These are phyloP conservation scores for Talaromyces marneffei DNA, from an alignment of 2,329 filamentous ascomycete genomes.

Conservation along the genomic window DNA sequence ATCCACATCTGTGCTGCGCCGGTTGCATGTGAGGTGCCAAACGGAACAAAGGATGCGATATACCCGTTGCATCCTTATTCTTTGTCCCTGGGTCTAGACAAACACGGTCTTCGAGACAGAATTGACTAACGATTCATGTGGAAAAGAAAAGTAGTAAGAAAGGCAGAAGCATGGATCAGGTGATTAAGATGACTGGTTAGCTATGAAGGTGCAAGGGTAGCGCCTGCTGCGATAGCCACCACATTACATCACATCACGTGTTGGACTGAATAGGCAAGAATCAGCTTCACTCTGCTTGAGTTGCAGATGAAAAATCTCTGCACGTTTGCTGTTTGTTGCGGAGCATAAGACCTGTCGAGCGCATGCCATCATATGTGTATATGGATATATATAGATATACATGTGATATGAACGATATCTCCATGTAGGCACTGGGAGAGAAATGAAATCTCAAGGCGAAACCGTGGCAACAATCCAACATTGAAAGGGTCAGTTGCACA, in stretches of 20 bases:
- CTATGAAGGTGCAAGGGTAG: not conserved
- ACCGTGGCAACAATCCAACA: too few species aligned
- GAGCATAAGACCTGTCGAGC: not conserved
- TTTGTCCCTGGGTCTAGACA: conserved; percentile 3
- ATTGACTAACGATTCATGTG: not conserved
- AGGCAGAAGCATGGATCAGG: not conserved
- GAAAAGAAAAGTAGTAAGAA: not conserved
- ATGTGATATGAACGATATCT: not conserved
- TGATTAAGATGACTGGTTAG: not conserved
- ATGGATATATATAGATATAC: not conserved
- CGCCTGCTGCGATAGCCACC: not conserved
- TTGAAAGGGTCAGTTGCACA: conserved; percentile 1
- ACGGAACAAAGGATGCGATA: not conserved
- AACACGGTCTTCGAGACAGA: not conserved
- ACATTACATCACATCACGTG: conserved; percentile 4
- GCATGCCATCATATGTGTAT: not conserved
- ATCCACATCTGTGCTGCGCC: not conserved
- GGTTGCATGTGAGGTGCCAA: conserved; percentile 5
- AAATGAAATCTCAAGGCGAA: not conserved
- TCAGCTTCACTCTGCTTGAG: too few species aligned
- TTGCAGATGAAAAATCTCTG: not conserved
- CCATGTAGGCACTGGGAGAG: not conserved
- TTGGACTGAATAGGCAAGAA: not conserved
- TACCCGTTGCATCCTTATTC: not conserved
- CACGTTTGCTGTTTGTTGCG: not conserved